Evolutionary conservation across 257 asterid genomes (phyloP), one percentile per base, ranked within the genome.

Genomic region (Cruciata laevipes): DNA sequence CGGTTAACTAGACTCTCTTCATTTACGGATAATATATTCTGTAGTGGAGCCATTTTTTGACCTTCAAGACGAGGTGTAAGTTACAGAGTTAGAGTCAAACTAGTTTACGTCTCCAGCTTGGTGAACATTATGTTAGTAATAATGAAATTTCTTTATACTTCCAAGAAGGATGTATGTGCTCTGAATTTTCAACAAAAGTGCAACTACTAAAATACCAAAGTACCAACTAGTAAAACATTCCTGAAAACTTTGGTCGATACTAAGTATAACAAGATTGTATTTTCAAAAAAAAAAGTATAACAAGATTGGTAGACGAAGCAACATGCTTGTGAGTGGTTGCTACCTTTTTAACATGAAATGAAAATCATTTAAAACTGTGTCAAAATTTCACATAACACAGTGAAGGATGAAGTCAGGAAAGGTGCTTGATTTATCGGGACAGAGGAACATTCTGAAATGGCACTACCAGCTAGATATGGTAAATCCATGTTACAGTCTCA

Each of bases 401-500:
- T 31, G 11, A 51, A 42, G 3, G 13, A 30, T 21, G 56, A 57
- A 23, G n/a, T 4, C 17, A 10, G 16, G 6, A 57, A 23, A 23
- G 33, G 62, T 57, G 33, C 25, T 21, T 24, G 32, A 20, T 23
- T 13, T 23, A 3, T 20, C 17, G 58, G 32, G 44, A 14, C 24
- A n/a, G 49, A 11, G 14, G 37, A 20, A 35, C 24, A 11, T 16
- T 23, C 61, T 57, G n/a, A 31, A 35, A 17, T 27, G 30, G 30
- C 30, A 27, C 30, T 1, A 27, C 27, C 47, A 32, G 40, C 57
- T 56, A 9, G 57, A 1, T 23, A 3, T 52, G 37, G 13, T 38
- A 60, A 27, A 9, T 9, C 52, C 57, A 32, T 6, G 1, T 76
- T 65, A 84, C 63, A 71, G 69, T 77, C 89, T 78, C 68, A 87